Conservation (phyloP, 176 grass and related monocot genomes). For the Aegilops speltoides region DNA sequence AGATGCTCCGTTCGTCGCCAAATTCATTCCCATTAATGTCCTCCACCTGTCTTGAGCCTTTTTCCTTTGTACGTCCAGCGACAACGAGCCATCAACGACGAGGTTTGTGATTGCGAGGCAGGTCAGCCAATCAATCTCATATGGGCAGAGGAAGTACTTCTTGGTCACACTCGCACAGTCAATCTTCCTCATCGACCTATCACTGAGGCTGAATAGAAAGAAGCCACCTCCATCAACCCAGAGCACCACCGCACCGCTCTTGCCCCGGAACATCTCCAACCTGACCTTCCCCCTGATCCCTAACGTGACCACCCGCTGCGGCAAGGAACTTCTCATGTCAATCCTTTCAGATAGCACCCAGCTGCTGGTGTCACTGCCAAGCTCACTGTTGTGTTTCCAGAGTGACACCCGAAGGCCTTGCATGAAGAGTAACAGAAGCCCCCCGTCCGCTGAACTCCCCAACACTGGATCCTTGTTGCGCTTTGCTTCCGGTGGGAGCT, state of each 20-base stretch:
- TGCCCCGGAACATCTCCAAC: slow-evolving; percentile 26
- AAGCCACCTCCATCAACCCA: slow-evolving; percentile 20
- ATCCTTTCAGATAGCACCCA: slow-evolving; percentile 30
- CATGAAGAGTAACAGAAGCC: too few relatives aligned
- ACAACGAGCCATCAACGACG: background rate
- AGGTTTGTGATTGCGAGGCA: slow-evolving; percentile 15
- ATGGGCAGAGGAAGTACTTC: slow-evolving; percentile 13
- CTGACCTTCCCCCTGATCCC: background rate
- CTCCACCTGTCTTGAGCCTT: background rate
- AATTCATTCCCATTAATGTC: background rate
- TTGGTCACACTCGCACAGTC: slow-evolving; percentile 11
- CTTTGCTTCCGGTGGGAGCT: too few relatives aligned
- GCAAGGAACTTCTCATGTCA: slow-evolving; percentile 11
- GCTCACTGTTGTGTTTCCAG: slow-evolving; percentile 19
- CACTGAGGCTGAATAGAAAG: slow-evolving; percentile 27
- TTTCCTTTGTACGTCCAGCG: background rate
- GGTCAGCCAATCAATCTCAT: slow-evolving; percentile 39
- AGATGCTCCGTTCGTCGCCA: background rate
- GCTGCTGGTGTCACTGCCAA: background rate
- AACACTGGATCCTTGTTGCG: too few relatives aligned
- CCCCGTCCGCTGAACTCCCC: too few relatives aligned
- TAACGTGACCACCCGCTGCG: background rate
- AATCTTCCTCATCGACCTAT: slow-evolving; percentile 18
- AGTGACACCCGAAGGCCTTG: slow-evolving; percentile 27
- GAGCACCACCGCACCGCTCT: slow-evolving; percentile 25